Conservation (phyloP, 148 eudicot species). For the Simmondsia chinensis region DNA sequence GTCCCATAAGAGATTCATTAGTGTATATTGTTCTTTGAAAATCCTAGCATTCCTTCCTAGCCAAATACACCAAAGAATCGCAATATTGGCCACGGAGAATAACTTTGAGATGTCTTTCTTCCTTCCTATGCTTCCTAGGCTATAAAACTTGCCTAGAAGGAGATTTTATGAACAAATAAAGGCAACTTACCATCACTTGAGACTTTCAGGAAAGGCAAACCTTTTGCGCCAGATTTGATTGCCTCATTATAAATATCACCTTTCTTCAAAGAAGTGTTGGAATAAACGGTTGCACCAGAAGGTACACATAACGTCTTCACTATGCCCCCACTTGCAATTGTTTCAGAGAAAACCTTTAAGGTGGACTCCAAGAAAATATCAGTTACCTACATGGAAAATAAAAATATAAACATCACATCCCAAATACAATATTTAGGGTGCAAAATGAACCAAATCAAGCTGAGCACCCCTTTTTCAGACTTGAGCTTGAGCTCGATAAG, state of each 20-base stretch:
- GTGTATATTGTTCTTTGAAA: too few species aligned
- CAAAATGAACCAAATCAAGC: too few species aligned
- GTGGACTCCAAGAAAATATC: conserved; percentile 52
- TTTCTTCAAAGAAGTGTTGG: conserved; percentile 83
- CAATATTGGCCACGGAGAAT: too few species aligned
- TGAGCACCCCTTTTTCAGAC: too few species aligned
- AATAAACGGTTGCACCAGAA: conserved; percentile 65
- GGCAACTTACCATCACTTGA: conserved; percentile 51
- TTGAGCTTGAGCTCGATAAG: too few species aligned
- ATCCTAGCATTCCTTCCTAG: too few species aligned
- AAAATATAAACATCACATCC: conserved; percentile 1
- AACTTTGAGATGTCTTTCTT: too few species aligned
- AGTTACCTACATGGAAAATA: conserved; percentile 50
- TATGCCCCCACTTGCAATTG: conserved; percentile 59
- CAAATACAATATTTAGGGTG: not conserved
- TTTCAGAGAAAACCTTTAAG: conserved; percentile 83
- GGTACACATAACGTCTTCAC: conserved; percentile 74
- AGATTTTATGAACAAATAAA: not conserved
- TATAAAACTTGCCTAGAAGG: not conserved
- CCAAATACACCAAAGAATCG: too few species aligned
- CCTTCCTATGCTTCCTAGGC: too few species aligned
- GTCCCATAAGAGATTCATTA: too few species aligned
- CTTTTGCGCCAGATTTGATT: conserved; percentile 89
- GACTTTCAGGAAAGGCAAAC: conserved; percentile 89
- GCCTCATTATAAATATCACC: conserved; percentile 84